Evolutionary conservation across 2,329 filamentous ascomycete species (phyloP).

Genomic region (Pseudopithomyces chartarum): DNA sequence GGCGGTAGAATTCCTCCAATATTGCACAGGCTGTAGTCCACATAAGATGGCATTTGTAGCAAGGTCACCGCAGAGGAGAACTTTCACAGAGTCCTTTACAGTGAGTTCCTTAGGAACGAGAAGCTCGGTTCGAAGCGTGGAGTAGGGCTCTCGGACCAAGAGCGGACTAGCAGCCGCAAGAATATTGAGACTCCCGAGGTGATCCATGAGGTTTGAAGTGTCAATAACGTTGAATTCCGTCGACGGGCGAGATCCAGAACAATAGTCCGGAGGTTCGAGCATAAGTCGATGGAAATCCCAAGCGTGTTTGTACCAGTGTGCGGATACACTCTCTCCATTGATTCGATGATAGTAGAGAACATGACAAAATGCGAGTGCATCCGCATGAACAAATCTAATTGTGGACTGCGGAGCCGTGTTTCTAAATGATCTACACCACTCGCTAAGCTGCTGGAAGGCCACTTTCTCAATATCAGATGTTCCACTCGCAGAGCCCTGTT

Average conservation of each 20-base stretch:
- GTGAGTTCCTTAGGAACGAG: constrained; percentile 44
- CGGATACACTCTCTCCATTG: constrained; percentile 32
- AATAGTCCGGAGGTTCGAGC: constrained; percentile 53
- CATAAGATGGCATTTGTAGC: constrained; percentile 56
- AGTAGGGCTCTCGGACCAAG: constrained; percentile 48
- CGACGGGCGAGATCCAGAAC: constrained; percentile 40
- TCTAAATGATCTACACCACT: constrained; percentile 53
- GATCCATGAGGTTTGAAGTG: constrained; percentile 56
- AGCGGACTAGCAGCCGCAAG: constrained; percentile 55
- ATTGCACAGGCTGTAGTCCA: constrained; percentile 47
- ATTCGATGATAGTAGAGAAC: constrained; percentile 52
- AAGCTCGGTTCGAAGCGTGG: constrained; percentile 46
- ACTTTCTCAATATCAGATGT: constrained; percentile 20
- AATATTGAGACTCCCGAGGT: constrained; percentile 53
- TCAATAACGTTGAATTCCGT: constrained; percentile 62
- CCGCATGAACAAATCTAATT: constrained; percentile 55
- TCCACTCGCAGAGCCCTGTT: not conserved
- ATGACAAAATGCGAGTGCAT: constrained; percentile 59
- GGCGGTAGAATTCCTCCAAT: constrained; percentile 19
- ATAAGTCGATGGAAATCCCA: constrained; percentile 47
- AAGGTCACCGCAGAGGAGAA: constrained; percentile 55
- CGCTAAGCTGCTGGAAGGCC: constrained; percentile 53
- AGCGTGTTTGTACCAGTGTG: constrained; percentile 52
- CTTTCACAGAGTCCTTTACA: constrained; percentile 42
- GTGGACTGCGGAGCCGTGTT: constrained; percentile 33